Evolutionary conservation across 176 grass and related monocot genomes (phyloP).

Genomic region (Rhynchospora tenuis): DNA sequence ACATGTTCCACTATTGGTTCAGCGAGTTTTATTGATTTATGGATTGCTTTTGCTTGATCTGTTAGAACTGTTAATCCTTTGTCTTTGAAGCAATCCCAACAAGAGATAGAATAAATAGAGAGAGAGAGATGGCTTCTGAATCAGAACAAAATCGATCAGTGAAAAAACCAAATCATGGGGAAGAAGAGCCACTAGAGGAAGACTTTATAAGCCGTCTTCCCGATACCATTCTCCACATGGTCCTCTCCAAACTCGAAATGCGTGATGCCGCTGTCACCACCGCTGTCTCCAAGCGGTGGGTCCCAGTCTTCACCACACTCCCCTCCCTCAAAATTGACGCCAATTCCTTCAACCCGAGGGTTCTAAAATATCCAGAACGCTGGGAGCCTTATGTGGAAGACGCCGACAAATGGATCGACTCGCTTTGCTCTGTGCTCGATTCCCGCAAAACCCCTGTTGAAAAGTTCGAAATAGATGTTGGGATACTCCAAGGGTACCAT

Average conservation of each 20-base stretch:
- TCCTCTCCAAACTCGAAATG: slow-evolving; percentile 32
- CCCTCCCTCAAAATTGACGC: not conserved
- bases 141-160: not conserved
- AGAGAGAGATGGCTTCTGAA: not conserved
- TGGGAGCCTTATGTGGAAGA: not conserved
- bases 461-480: not conserved
- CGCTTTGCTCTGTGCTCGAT: not conserved
- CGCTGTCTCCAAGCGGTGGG: slow-evolving; percentile 14
- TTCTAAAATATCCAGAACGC: not conserved
- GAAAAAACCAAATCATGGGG: not conserved
- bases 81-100: no score
- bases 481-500: not conserved
- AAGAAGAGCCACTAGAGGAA: not conserved
- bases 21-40: no score
- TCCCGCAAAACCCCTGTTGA: not conserved
- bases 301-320: slow-evolving; percentile 26
- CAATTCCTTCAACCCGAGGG: slow-evolving; percentile 23
- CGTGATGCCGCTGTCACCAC: slow-evolving; percentile 30
- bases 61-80: no score
- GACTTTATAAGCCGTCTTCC: slow-evolving; percentile 33
- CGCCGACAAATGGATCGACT: not conserved
- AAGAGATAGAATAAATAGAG: no score
- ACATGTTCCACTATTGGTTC: no score
- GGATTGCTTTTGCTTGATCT: no score
- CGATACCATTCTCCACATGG: slow-evolving; percentile 28